phyloP scores from a whole-genome alignment of 768 basidiomycete genomes.

The Hypholoma sublateritium region DNA sequence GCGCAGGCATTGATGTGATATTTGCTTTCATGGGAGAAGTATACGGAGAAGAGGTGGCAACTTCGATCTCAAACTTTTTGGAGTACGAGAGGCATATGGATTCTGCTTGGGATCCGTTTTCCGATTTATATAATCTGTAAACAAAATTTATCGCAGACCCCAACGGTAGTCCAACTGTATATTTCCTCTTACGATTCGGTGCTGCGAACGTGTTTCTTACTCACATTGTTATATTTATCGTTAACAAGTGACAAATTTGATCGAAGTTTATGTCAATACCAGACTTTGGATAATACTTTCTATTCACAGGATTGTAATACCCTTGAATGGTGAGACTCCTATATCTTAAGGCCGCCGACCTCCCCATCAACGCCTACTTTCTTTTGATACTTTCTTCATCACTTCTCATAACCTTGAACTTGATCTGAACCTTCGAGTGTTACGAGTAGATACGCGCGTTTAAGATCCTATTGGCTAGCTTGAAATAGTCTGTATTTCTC shows the following conservation, averaged over 20 bases:
- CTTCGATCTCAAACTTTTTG: constrained; percentile 28
- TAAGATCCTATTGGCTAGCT: not conserved
- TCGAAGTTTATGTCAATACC: not conserved
- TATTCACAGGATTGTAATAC: not conserved
- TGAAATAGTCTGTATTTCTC: not conserved
- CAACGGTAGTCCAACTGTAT: no score
- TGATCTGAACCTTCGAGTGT: not conserved
- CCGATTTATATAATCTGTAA: constrained; percentile 28
- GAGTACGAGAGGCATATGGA: constrained; percentile 41
- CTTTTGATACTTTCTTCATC: not conserved
- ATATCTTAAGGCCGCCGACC: not conserved
- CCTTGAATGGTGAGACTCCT: not conserved
- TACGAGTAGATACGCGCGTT: not conserved
- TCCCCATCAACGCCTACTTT: not conserved
- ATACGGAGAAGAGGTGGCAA: constrained; percentile 35
- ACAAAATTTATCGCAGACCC: no score
- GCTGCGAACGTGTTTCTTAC: no score
- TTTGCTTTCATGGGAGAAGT: constrained; percentile 36
- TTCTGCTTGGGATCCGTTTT: constrained; percentile 38
- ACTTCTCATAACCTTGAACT: not conserved
- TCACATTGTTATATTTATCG: no score
- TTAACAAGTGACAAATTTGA: no score
- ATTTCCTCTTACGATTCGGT: no score
- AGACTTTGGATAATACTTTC: not conserved
- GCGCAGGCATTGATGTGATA: constrained; percentile 41